A percentile compares a stretch with the other conserved stretches of the same genome.
These are phyloP conservation scores for Betula pendula DNA, from an alignment of 306 rosid genomes.

Conservation along the genomic window DNA sequence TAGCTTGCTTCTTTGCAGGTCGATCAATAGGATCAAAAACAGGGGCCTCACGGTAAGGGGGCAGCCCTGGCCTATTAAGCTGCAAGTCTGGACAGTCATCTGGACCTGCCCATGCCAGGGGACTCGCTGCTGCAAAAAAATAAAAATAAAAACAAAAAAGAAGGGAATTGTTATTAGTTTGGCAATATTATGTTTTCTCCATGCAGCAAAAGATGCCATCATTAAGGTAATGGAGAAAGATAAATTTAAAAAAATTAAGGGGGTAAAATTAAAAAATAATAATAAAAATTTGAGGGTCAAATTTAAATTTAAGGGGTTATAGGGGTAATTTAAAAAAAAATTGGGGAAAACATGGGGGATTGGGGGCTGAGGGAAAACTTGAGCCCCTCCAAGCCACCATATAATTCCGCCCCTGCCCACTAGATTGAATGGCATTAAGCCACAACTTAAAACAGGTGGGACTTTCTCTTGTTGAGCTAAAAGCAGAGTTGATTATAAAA, in stretches of 20 bases:
- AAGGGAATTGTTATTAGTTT: conserved; percentile 12
- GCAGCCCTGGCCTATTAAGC: conserved; percentile 28
- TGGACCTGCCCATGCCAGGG: conserved; percentile 57
- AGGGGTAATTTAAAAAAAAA: no score
- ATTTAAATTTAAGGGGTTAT: no score
- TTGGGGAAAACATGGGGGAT: no score
- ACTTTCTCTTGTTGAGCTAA: no score
- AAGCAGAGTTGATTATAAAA: neutral
- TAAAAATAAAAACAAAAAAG: neutral
- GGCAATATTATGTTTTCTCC: neutral
- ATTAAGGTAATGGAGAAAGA: neutral
- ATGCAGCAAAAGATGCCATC: neutral
- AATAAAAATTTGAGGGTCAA: no score
- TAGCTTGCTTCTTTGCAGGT: conserved; percentile 63
- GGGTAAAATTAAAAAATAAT: no score
- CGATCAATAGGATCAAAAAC: conserved; percentile 36
- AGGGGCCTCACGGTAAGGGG: conserved; percentile 26
- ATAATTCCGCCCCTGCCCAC: no score
- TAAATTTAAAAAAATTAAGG: no score
- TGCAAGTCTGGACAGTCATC: conserved; percentile 38
- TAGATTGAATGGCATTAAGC: neutral
- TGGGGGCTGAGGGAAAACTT: no score
- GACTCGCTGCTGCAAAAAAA: conserved; percentile 49
- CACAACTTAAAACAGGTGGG: neutral
- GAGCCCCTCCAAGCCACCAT: no score